Percentiles rank a stretch among this genome's conserved stretches.
phyloP scores from a whole-genome alignment of 1,284 basidiomycete genomes.

The Irpex sp. region DNA sequence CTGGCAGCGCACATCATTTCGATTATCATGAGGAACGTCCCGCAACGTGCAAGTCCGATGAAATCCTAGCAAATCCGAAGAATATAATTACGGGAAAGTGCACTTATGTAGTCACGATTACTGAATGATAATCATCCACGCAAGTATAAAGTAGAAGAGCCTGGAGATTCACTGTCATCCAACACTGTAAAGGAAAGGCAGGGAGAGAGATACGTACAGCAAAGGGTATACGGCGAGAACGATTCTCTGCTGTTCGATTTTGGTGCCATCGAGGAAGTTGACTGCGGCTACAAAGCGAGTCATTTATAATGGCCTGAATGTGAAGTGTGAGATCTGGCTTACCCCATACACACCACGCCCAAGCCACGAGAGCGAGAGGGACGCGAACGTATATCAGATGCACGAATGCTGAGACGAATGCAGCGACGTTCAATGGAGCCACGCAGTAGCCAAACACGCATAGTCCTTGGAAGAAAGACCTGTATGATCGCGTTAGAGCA shows the following conservation, averaged over 20 bases:
- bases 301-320: background rate
- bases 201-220: slow-evolving; percentile 45
- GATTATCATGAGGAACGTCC: background rate
- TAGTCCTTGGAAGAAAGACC: slow-evolving; percentile 93
- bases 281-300: slow-evolving; percentile 62
- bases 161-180: slow-evolving; percentile 29
- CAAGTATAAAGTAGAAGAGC: slow-evolving; percentile 79
- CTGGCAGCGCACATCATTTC: background rate
- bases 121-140: slow-evolving; percentile 94
- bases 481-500: slow-evolving; percentile 25
- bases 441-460: slow-evolving; percentile 91
- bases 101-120: slow-evolving; percentile 14
- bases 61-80: too few species aligned
- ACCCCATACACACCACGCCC: slow-evolving; percentile 98
- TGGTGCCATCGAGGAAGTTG: slow-evolving; percentile 91
- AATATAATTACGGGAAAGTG: background rate
- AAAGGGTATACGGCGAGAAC: slow-evolving; percentile 91
- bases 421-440: slow-evolving; percentile 85
- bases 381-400: slow-evolving; percentile 81
- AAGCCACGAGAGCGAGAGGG: slow-evolving; percentile 77
- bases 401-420: slow-evolving; percentile 82
- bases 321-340: slow-evolving; percentile 21
- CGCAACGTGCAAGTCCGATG: too few species aligned
- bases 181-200: background rate
- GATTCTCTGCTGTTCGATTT: slow-evolving; percentile 83